phyloP scores from a whole-genome alignment of 2,329 filamentous ascomycete genomes.

The Pseudogymnoascus sp. region DNA sequence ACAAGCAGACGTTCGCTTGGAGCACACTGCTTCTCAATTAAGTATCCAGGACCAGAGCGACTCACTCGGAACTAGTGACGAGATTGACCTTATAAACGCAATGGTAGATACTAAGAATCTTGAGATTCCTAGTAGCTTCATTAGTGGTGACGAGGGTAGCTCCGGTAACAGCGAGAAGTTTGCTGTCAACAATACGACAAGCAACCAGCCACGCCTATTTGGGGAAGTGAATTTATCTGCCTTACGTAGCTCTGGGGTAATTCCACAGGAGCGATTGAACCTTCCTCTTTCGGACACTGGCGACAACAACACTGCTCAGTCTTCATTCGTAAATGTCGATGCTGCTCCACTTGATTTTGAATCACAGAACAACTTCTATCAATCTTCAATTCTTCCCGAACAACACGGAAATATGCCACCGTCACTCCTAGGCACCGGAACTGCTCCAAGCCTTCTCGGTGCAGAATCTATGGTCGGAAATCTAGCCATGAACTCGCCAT shows the following conservation, averaged over 20 bases:
- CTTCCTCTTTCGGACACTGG: constrained; percentile 20
- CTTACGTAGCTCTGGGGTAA: constrained; percentile 27
- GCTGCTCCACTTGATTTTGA: neutral
- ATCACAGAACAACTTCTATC: neutral
- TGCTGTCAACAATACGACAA: neutral
- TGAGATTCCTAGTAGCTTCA: constrained; percentile 27
- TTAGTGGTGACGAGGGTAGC: constrained; percentile 16
- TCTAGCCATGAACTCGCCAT: constrained; percentile 28
- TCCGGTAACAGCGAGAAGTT: constrained; percentile 2
- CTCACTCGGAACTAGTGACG: constrained; percentile 18
- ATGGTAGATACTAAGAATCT: constrained; percentile 12
- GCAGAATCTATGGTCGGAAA: constrained; percentile 29
- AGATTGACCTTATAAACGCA: constrained; percentile 13
- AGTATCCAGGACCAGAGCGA: constrained; percentile 20
- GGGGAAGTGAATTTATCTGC: constrained; percentile 27
- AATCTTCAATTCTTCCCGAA: neutral
- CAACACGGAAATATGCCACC: neutral
- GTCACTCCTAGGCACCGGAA: constrained; percentile 3
- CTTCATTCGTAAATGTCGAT: neutral
- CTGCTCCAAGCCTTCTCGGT: constrained; percentile 27
- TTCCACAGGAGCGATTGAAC: constrained; percentile 24
- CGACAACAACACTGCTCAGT: neutral
- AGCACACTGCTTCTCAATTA: constrained; percentile 27
- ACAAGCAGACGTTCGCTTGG: constrained; percentile 20
- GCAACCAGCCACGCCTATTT: constrained; percentile 24